Conservation (phyloP, 805 yeast species). For the Blastobotrys muscicola region DNA sequence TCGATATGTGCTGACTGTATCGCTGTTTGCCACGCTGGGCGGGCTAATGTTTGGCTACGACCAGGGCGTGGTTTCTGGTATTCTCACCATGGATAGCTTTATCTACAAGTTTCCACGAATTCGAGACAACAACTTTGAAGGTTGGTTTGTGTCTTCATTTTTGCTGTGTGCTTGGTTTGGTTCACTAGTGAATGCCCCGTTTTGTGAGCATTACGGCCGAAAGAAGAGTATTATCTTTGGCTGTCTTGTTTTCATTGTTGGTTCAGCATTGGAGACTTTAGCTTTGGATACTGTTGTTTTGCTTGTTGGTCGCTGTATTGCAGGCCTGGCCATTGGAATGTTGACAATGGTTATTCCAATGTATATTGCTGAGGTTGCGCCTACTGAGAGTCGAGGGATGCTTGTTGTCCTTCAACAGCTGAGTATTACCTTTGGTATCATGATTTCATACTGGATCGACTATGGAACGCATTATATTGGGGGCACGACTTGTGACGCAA, state of each 20-base stretch:
- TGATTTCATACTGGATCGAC: slow-evolving; percentile 4
- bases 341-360: slow-evolving; percentile 44
- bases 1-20: not conserved
- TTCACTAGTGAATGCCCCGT: slow-evolving; percentile 9
- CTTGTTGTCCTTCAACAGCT: slow-evolving; percentile 8
- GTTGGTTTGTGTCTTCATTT: slow-evolving; percentile 15
- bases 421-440: slow-evolving; percentile 2
- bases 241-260: slow-evolving; percentile 10
- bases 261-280: slow-evolving; percentile 1
- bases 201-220: slow-evolving; percentile 13
- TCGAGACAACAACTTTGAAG: slow-evolving; percentile 10
- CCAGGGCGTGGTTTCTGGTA: slow-evolving; percentile 19
- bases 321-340: slow-evolving; percentile 46
- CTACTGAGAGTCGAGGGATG: slow-evolving; percentile 23
- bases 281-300: slow-evolving; percentile 23
- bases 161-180: slow-evolving; percentile 16
- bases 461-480: slow-evolving; percentile 4
- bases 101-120: slow-evolving; percentile 1
- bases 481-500: not conserved
- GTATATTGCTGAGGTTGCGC: slow-evolving; percentile 38
- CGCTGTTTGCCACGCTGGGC: slow-evolving; percentile 15
- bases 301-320: slow-evolving; percentile 38
- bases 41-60: slow-evolving; percentile 20
- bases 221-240: slow-evolving; percentile 12
- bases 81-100: slow-evolving; percentile 17